Evolutionary conservation across 225 moss, liverwort and hornwort genomes (phyloP).

Genomic region (Physcomitrellopsis africana): DNA sequence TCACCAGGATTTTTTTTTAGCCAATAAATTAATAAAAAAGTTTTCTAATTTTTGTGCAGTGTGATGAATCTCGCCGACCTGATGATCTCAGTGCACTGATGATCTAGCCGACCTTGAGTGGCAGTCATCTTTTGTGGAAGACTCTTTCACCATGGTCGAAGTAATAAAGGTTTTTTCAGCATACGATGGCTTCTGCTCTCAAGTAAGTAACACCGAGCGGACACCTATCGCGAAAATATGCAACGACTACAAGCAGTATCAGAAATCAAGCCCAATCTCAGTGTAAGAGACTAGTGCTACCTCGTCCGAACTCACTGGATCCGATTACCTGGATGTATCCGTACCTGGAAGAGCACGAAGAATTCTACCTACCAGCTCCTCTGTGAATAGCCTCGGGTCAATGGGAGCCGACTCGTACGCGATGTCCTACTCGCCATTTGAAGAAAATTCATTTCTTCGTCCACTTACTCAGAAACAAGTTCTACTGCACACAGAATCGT

Average conservation of each 20-base stretch:
- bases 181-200: slow-evolving; percentile 38
- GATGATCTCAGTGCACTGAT: too few relatives aligned
- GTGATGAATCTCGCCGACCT: too few relatives aligned
- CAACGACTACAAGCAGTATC: slow-evolving; percentile 54
- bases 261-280: slow-evolving; percentile 72
- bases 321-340: slow-evolving; percentile 58
- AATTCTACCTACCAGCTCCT: slow-evolving; percentile 47
- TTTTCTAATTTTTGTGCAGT: slow-evolving; percentile 46
- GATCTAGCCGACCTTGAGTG: slow-evolving; percentile 86
- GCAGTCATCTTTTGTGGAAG: slow-evolving; percentile 83
- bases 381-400: slow-evolving; percentile 40
- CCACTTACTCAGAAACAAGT: too few relatives aligned
- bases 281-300: slow-evolving; percentile 79
- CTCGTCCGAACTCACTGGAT: slow-evolving; percentile 62
- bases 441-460: too few relatives aligned
- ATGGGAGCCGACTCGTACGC: slow-evolving; percentile 41
- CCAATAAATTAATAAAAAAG: not conserved
- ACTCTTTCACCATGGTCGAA: slow-evolving; percentile 66
- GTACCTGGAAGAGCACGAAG: slow-evolving; percentile 90
- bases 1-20: not conserved
- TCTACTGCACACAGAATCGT: too few relatives aligned
- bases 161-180: slow-evolving; percentile 32
- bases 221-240: slow-evolving; percentile 32
- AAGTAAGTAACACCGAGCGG: slow-evolving; percentile 33
- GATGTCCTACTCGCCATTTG: slow-evolving; percentile 41